These are phyloP conservation scores for Aspergillus floridensis DNA, from an alignment of 2,329 filamentous ascomycete genomes.

Conservation along the genomic window DNA sequence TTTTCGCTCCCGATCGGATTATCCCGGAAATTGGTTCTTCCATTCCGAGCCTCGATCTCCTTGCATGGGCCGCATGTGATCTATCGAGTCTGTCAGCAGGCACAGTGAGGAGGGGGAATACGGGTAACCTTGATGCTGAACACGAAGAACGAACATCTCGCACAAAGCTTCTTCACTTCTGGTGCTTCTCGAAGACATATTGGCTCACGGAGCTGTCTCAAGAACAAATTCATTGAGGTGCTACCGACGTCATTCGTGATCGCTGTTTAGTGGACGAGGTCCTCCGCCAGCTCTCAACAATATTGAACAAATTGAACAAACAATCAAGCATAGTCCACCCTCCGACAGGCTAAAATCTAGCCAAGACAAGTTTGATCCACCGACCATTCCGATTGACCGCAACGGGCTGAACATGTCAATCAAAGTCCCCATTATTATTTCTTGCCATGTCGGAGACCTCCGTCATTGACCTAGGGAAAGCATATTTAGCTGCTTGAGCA, in stretches of 20 bases:
- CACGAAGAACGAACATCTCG: no score
- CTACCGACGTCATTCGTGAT: neutral
- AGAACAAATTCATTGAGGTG: neutral
- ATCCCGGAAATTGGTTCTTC: conserved; percentile 11
- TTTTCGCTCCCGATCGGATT: conserved; percentile 5
- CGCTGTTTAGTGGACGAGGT: neutral
- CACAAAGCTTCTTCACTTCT: no score
- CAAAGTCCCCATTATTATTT: neutral
- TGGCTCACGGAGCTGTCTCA: neutral
- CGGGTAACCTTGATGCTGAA: no score
- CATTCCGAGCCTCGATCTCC: conserved; percentile 5
- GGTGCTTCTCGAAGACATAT: neutral
- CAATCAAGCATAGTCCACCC: neutral
- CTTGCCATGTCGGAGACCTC: neutral
- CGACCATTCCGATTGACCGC: conserved; percentile 8
- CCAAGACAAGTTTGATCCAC: conserved; percentile 6
- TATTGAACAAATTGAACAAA: neutral
- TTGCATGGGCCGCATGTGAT: conserved; percentile 8
- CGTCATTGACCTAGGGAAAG: neutral
- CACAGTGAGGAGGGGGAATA: neutral
- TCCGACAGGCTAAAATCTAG: conserved; percentile 5
- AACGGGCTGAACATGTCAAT: conserved; percentile 5
- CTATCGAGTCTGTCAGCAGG: conserved; percentile 2
- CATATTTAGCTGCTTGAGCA: neutral
- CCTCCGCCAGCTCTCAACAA: neutral